phyloP scores from a whole-genome alignment of 352 stramenopile genomes.

The Plasmopara muralis region DNA sequence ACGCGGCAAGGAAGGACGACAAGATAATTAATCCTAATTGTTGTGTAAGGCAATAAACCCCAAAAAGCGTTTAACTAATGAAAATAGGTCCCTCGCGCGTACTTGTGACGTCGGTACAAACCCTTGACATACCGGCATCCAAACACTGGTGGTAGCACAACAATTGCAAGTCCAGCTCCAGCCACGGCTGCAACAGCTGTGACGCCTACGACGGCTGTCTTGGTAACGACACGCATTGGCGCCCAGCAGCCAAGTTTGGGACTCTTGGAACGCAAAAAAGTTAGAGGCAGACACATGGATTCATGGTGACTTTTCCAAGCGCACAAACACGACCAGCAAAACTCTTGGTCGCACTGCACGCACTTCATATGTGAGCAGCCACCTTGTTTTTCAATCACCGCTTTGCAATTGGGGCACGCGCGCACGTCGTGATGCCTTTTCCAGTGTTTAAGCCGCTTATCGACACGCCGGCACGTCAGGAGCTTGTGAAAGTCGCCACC shows the following conservation, averaged over 20 bases:
- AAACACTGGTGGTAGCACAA: slow-evolving; percentile 63
- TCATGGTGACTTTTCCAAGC: slow-evolving; percentile 67
- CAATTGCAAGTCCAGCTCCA: slow-evolving; percentile 51
- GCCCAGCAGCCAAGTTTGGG: slow-evolving; percentile 51
- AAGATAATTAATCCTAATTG: too few species aligned
- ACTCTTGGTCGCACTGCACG: slow-evolving; percentile 79
- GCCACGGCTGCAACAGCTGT: slow-evolving; percentile 45
- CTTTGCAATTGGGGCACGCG: slow-evolving; percentile 57
- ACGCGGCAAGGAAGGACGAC: too few species aligned
- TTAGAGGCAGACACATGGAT: slow-evolving; percentile 59
- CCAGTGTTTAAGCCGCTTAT: slow-evolving; percentile 64
- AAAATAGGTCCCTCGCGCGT: slow-evolving; percentile 33
- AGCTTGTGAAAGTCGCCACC: slow-evolving; percentile 51
- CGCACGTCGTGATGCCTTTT: slow-evolving; percentile 66
- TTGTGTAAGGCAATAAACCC: too few species aligned
- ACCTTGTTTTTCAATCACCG: slow-evolving; percentile 79
- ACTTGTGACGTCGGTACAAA: slow-evolving; percentile 35
- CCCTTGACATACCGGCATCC: slow-evolving; percentile 52
- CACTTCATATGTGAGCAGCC: slow-evolving; percentile 83
- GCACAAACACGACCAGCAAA: slow-evolving; percentile 76
- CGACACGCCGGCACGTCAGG: slow-evolving; percentile 44
- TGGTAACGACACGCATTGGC: slow-evolving; percentile 64
- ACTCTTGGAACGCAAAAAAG: slow-evolving; percentile 66
- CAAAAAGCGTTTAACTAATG: slow-evolving; percentile 8
- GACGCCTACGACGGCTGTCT: slow-evolving; percentile 50